These are phyloP conservation scores for Gossypium lobatum DNA, from an alignment of 441 rosid genomes.

Conservation along the genomic window DNA sequence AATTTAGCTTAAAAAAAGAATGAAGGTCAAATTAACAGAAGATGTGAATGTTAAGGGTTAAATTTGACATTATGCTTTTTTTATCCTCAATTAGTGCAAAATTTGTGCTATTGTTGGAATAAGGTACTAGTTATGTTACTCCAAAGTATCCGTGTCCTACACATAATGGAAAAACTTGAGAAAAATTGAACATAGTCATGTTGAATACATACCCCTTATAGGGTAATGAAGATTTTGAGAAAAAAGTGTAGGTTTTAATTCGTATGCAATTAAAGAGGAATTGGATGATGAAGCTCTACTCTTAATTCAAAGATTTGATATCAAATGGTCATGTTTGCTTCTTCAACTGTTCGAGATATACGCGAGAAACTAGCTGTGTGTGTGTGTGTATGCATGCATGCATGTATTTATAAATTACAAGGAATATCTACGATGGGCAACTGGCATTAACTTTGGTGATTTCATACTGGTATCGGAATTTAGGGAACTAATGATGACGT, in stretches of 20 bases:
- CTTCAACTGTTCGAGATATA: too few species aligned
- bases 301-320: not conserved
- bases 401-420: not conserved
- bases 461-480: slow-evolving; percentile 8
- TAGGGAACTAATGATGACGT: slow-evolving; percentile 68
- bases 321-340: too few species aligned
- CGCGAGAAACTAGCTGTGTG: not conserved
- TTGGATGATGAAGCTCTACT: not conserved
- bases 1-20: too few species aligned
- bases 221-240: not conserved
- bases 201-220: not conserved
- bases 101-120: not conserved
- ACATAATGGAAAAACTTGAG: not conserved
- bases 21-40: too few species aligned
- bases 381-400: not conserved
- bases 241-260: not conserved
- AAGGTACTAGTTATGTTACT: not conserved
- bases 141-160: not conserved
- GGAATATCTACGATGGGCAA: not conserved
- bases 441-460: not conserved
- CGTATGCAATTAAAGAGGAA: not conserved
- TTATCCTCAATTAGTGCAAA: not conserved
- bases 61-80: too few species aligned
- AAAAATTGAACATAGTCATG: not conserved
- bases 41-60: too few species aligned